A percentile compares a stretch with the other conserved stretches of the same genome.
phyloP scores from a whole-genome alignment of 192 early-diverging fungal species.

The Entomortierella lignicola region DNA sequence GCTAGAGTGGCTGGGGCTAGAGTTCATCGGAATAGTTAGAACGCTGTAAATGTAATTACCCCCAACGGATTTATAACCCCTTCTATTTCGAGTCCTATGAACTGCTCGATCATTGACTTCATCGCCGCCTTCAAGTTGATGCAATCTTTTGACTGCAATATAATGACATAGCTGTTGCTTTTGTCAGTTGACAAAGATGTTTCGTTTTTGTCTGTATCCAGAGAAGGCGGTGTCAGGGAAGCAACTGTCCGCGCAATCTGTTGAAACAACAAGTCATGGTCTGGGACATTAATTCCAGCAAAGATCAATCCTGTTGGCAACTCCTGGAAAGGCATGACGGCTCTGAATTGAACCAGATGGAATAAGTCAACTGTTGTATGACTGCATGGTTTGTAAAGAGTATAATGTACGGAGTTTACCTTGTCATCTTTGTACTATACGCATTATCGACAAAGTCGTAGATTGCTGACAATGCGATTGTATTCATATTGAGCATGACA shows the following conservation, averaged over 20 bases:
- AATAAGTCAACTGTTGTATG: slow-evolving; percentile 16
- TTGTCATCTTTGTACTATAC: slow-evolving; percentile 45
- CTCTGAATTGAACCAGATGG: slow-evolving; percentile 16
- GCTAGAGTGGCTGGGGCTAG: too few species aligned
- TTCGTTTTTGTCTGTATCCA: neutral
- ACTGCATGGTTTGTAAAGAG: too few species aligned
- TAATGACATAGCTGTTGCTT: slow-evolving; percentile 62
- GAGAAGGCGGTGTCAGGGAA: slow-evolving; percentile 34
- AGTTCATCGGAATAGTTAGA: too few species aligned
- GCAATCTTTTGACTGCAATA: slow-evolving; percentile 79
- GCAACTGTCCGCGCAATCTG: slow-evolving; percentile 60
- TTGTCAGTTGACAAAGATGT: neutral
- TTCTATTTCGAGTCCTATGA: slow-evolving; percentile 56
- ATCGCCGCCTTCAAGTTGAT: slow-evolving; percentile 68
- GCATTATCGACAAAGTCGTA: slow-evolving; percentile 70
- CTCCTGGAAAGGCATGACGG: slow-evolving; percentile 69
- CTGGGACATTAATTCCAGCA: slow-evolving; percentile 78
- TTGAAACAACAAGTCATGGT: slow-evolving; percentile 78
- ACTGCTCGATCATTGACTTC: slow-evolving; percentile 76
- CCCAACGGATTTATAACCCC: slow-evolving; percentile 47
- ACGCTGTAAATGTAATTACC: slow-evolving; percentile 18
- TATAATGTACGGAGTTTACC: neutral
- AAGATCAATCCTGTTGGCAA: slow-evolving; percentile 80
- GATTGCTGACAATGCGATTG: slow-evolving; percentile 64
- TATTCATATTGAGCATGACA: slow-evolving; percentile 69